Base-by-base conservation (phyloP, 305 asterid species). In the Rubia occidens region DNA sequence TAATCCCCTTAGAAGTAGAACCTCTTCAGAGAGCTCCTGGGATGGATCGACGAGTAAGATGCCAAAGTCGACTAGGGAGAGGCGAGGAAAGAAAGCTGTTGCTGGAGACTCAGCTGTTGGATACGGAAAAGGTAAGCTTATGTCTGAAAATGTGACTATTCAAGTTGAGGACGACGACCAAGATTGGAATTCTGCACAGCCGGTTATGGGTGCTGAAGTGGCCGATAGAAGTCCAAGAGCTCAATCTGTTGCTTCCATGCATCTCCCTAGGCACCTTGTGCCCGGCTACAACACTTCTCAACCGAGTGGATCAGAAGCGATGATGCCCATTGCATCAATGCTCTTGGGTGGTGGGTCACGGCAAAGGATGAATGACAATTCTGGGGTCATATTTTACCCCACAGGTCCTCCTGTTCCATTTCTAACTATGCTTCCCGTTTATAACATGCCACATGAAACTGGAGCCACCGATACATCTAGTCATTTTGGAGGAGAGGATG, bases 401-500 rank as follows among this genome's bases (percentile, higher is more conserved):
- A 86, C 99, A 35, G 99, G 99, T 7, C 99, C 99, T 62, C 98
- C 99, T 24, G 88, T 95, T 78, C 99, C 98, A 11, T 95, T 91
- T 74, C 69, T 91, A 56, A 89, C 97, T 15, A 89, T 91, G 98
- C 92, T 95, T 74, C 98, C 96, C 40, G 69, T 91, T 18, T 88
- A 87, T 72, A 84, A 89, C 76, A 67, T 81, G 67, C 87, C 95
- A 63, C 88, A 90, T 14, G 95, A 89, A 72, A 65, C 85, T 6
- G 88, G 87, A 49, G 72, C 79, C 54, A 80, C 93, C 66, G 93
- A 87, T 78, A 72, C 85, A 77, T 82, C 89, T 66, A 75, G 83
- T 71, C 89, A 75, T 82, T 78, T 80, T 75, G 86, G 80, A 74
- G 90, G 82, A 53, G 85, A 82, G 44, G 89, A 80, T 56, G 80